These are phyloP conservation scores for Anethum foeniculum DNA, from an alignment of 140 eudicot species.

Conservation along the genomic window DNA sequence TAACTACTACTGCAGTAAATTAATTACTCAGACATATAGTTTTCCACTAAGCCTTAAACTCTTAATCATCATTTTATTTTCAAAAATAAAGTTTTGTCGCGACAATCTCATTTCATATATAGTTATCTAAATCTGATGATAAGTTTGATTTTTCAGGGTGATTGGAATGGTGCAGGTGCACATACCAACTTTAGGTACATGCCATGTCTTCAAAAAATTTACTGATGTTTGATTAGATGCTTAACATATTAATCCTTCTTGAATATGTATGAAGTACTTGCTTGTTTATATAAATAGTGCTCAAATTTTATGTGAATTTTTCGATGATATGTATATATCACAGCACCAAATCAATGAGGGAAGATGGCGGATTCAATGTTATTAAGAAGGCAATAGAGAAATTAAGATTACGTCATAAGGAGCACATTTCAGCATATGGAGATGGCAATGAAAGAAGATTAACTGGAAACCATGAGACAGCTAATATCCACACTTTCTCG, in stretches of 20 bases:
- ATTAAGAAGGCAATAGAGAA: conserved; percentile 3
- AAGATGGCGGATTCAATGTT: background rate
- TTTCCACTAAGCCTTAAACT: background rate
- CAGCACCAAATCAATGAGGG: conserved; percentile 8
- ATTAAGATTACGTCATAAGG: background rate
- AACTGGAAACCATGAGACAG: background rate
- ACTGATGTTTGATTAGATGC: background rate
- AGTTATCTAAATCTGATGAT: background rate
- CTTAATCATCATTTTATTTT: background rate
- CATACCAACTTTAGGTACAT: conserved; percentile 8
- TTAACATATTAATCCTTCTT: background rate
- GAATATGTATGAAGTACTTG: background rate
- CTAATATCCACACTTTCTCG: background rate
- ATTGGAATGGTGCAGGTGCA: conserved; percentile 6
- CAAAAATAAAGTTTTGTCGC: background rate
- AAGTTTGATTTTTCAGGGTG: background rate
- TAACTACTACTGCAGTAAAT: background rate
- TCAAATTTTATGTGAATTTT: background rate
- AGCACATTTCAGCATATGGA: background rate
- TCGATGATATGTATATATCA: background rate
- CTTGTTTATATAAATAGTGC: background rate
- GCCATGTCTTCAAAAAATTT: background rate
- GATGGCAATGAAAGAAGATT: conserved; percentile 7
- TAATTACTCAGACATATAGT: background rate
- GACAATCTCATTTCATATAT: background rate